Evolutionary conservation across 2,329 filamentous ascomycete genomes (phyloP).

Genomic region (Aureobasidium musti): DNA sequence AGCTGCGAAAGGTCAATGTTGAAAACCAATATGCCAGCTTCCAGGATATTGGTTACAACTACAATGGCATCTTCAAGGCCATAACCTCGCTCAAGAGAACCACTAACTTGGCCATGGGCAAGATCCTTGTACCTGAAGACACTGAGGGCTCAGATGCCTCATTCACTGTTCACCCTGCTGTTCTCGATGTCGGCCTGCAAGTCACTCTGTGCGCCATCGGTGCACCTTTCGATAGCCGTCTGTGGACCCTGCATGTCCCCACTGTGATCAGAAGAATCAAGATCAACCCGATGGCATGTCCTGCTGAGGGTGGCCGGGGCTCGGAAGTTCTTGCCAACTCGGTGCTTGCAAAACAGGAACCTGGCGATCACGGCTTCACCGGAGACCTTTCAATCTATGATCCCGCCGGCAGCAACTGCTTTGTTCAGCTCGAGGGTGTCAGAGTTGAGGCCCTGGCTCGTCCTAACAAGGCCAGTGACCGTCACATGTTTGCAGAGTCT

Average conservation of each 20-base stretch:
- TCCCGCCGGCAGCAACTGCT: background rate
- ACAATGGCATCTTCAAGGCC: conserved; percentile 31
- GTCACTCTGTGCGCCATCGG: conserved; percentile 36
- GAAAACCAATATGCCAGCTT: conserved; percentile 34
- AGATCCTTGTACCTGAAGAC: conserved; percentile 15
- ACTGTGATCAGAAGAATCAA: conserved; percentile 33
- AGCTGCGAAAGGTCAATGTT: conserved; percentile 22
- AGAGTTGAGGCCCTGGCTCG: conserved; percentile 12
- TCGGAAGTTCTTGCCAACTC: conserved; percentile 22
- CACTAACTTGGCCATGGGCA: conserved; percentile 8
- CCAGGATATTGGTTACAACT: conserved; percentile 35
- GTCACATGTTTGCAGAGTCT: conserved; percentile 18
- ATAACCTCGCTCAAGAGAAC: conserved; percentile 22
- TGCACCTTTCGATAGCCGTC: conserved; percentile 38
- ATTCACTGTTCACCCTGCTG: conserved; percentile 36
- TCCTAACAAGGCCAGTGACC: conserved; percentile 14
- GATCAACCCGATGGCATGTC: conserved; percentile 34
- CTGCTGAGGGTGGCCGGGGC: conserved; percentile 1
- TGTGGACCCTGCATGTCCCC: conserved; percentile 36
- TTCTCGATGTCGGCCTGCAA: conserved; percentile 41
- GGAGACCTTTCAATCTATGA: conserved; percentile 17
- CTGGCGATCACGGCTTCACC: conserved; percentile 12
- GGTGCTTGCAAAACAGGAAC: conserved; percentile 9
- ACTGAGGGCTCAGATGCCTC: conserved; percentile 36
- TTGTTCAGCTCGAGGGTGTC: conserved; percentile 13